These are phyloP conservation scores for Penicillium bovifimosum DNA, from an alignment of 495 filamentous ascomycete genomes.

Conservation along the genomic window DNA sequence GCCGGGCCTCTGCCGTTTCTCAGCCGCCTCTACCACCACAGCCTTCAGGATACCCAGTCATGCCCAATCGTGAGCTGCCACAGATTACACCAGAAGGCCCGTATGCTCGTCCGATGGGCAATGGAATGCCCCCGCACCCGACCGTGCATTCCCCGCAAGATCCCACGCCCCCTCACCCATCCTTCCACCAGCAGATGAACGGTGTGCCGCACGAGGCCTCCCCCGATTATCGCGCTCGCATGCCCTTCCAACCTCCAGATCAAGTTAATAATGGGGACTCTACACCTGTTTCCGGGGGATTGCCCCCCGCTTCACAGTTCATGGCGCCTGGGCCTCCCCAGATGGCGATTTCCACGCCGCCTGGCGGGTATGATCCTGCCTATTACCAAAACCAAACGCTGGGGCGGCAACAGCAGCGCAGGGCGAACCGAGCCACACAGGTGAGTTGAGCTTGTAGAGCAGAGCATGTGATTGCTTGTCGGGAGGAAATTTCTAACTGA, in stretches of 20 bases:
- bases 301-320: conserved; percentile 27
- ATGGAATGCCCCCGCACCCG: conserved; percentile 30
- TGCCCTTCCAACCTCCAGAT: conserved; percentile 32
- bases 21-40: conserved; percentile 27
- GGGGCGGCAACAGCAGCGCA: conserved; percentile 34
- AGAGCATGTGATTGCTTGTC: neutral
- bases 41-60: conserved; percentile 24
- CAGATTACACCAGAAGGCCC: conserved; percentile 34
- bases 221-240: conserved; percentile 35
- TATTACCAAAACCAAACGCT: conserved; percentile 32
- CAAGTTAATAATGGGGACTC: conserved; percentile 24
- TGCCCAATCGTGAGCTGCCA: conserved; percentile 38
- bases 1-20: conserved; percentile 27
- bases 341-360: conserved; percentile 20
- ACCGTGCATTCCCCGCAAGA: conserved; percentile 27
- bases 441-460: conserved; percentile 18
- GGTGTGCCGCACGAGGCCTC: conserved; percentile 32
- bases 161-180: conserved; percentile 22
- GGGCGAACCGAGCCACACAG: conserved; percentile 40
- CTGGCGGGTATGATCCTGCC: conserved; percentile 25
- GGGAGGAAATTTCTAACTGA: neutral
- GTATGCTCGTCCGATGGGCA: conserved; percentile 31
- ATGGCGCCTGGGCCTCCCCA: conserved; percentile 23
- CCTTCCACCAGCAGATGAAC: conserved; percentile 31
- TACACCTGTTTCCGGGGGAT: conserved; percentile 18